These are phyloP conservation scores for Aspergillus pseudotamarii DNA, from an alignment of 2,329 filamentous ascomycete genomes.

Conservation along the genomic window DNA sequence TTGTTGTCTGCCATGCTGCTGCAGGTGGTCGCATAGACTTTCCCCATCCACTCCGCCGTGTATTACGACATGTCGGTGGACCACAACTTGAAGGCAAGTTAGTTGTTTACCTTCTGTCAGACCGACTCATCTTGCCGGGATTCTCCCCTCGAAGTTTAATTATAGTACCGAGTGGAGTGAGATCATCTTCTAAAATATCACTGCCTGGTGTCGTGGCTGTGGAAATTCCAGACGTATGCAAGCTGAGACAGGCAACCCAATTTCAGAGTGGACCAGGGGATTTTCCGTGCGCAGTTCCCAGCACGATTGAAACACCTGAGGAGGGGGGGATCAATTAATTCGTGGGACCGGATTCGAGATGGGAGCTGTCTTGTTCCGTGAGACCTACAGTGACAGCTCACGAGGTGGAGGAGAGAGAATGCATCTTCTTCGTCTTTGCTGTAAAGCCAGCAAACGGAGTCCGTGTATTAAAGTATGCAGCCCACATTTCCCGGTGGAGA, in stretches of 20 bases:
- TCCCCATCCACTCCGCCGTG: background rate
- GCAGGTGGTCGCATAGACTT: background rate
- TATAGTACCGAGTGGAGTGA: constrained; percentile 3
- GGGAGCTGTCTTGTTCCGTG: background rate
- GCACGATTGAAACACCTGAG: background rate
- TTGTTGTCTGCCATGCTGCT: background rate
- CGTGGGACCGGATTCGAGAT: background rate
- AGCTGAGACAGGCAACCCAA: background rate
- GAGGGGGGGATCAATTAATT: no score
- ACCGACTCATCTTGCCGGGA: background rate
- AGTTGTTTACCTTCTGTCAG: background rate
- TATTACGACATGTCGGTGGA: background rate
- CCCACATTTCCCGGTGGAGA: constrained; percentile 1
- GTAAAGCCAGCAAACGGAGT: background rate
- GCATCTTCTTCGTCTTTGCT: background rate
- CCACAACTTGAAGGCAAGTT: background rate
- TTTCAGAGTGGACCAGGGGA: background rate
- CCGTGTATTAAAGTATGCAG: background rate
- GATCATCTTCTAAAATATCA: background rate
- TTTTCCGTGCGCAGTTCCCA: background rate
- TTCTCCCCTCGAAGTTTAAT: background rate
- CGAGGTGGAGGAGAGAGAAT: background rate
- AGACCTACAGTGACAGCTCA: constrained; percentile 5
- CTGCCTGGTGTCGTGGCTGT: constrained; percentile 1
- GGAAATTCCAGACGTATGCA: background rate